phyloP scores from a whole-genome alignment of 2,329 filamentous ascomycete species.

The Diplocarpon mali region DNA sequence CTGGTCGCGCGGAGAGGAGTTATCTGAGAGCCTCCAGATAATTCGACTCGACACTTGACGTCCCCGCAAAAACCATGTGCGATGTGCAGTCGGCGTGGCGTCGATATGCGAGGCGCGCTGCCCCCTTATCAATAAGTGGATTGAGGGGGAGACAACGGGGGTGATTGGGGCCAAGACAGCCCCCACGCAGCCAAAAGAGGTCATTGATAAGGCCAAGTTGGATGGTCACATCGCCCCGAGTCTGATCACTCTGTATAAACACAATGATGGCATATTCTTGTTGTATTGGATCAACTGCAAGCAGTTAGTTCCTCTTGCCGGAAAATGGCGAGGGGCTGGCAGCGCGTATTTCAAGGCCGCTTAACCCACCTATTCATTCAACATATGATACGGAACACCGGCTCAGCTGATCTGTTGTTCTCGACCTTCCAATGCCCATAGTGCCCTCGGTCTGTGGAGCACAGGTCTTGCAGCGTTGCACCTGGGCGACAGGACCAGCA shows the following conservation, averaged over 20 bases:
- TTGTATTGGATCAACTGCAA: too few relatives aligned
- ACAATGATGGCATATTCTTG: not conserved
- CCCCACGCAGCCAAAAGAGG: too few relatives aligned
- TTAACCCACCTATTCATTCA: too few relatives aligned
- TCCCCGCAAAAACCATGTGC: slow-evolving; percentile 40
- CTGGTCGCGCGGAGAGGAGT: slow-evolving; percentile 41
- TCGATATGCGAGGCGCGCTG: not conserved
- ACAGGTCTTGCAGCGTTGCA: too few relatives aligned
- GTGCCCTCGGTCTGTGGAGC: too few relatives aligned
- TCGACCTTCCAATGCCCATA: too few relatives aligned
- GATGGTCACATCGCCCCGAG: not conserved
- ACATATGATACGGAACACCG: too few relatives aligned
- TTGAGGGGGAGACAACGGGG: not conserved
- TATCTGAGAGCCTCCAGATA: slow-evolving; percentile 34
- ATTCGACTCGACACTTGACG: slow-evolving; percentile 22
- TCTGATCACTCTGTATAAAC: not conserved
- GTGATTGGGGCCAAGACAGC: slow-evolving; percentile 3
- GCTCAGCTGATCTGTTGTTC: too few relatives aligned
- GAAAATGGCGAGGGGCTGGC: too few relatives aligned
- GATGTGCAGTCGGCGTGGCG: slow-evolving; percentile 23
- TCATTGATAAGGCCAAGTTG: slow-evolving; percentile 9
- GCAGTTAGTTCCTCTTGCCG: too few relatives aligned
- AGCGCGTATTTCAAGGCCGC: too few relatives aligned
- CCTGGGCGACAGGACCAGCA: too few relatives aligned
- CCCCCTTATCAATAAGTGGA: not conserved